Evolutionary conservation across 2,329 filamentous ascomycete species (phyloP).

Genomic region (Paecilomyces niveus): DNA sequence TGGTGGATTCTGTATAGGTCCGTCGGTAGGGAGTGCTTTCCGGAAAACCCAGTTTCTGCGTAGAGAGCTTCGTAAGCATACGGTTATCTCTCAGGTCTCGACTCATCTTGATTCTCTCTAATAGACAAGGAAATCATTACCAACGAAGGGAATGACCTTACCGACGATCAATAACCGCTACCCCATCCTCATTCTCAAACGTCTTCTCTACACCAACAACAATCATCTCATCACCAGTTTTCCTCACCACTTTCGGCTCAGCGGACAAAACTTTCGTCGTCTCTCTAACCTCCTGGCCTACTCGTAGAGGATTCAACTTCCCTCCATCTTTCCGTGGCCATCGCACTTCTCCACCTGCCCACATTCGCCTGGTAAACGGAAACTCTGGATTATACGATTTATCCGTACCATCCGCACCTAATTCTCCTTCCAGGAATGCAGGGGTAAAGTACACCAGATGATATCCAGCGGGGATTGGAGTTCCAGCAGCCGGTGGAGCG

Average conservation of each 20-base stretch:
- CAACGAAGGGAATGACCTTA: slow-evolving; percentile 14
- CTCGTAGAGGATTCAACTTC: slow-evolving; percentile 36
- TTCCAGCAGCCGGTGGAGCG: slow-evolving; percentile 35
- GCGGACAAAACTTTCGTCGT: slow-evolving; percentile 50
- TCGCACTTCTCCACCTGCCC: slow-evolving; percentile 56
- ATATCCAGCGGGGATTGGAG: slow-evolving; percentile 51
- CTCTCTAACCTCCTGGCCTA: slow-evolving; percentile 53
- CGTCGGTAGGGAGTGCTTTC: slow-evolving; percentile 23
- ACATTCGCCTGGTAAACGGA: slow-evolving; percentile 60
- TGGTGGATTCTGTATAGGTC: not conserved
- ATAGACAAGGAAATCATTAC: no score
- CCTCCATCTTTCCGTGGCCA: slow-evolving; percentile 37
- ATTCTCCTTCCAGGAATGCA: slow-evolving; percentile 44
- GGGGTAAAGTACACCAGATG: slow-evolving; percentile 61
- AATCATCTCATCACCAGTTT: slow-evolving; percentile 54
- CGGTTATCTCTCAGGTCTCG: no score
- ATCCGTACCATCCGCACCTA: slow-evolving; percentile 57
- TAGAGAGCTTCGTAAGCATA: not conserved
- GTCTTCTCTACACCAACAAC: slow-evolving; percentile 59
- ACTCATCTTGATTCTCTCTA: no score
- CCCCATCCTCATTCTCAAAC: slow-evolving; percentile 45
- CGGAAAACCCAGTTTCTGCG: slow-evolving; percentile 41
- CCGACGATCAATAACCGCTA: slow-evolving; percentile 50
- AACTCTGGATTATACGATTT: slow-evolving; percentile 51
- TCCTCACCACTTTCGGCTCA: slow-evolving; percentile 47